A percentile compares a stretch with the other conserved stretches of the same genome.
These are phyloP conservation scores for Drosera spatulata DNA, from an alignment of 179 eudicot genomes.

Conservation along the genomic window DNA sequence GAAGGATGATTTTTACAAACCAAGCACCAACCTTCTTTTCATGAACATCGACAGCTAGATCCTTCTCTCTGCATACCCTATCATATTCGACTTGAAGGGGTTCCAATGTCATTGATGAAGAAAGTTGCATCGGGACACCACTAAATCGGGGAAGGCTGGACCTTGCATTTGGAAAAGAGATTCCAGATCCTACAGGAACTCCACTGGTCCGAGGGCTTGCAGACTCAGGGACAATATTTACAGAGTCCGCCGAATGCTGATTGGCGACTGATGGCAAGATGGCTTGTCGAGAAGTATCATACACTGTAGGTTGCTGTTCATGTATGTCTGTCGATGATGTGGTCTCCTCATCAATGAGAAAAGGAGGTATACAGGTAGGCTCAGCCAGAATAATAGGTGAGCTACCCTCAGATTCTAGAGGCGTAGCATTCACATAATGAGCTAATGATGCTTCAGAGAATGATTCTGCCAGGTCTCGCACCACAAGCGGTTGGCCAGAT, in stretches of 20 bases:
- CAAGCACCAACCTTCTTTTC: constrained; percentile 34
- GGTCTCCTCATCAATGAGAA: constrained; percentile 4
- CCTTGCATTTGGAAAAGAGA: constrained; percentile 10
- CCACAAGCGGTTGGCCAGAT: constrained; percentile 3
- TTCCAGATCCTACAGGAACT: constrained; percentile 6
- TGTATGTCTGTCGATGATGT: constrained; percentile 5
- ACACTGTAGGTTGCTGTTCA: constrained; percentile 5
- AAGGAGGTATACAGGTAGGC: constrained; percentile 1
- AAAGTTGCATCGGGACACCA: constrained; percentile 5
- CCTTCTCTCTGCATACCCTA: constrained; percentile 33
- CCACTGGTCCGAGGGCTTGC: background rate
- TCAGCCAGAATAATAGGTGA: constrained; percentile 7
- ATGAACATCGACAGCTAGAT: constrained; percentile 21
- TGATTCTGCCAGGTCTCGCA: constrained; percentile 1
- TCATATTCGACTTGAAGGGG: constrained; percentile 63
- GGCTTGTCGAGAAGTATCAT: constrained; percentile 3
- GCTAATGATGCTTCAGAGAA: background rate
- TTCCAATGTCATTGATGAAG: constrained; percentile 14
- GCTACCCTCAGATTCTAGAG: background rate
- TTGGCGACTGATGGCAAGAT: constrained; percentile 1
- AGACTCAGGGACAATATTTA: constrained; percentile 3
- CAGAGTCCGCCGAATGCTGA: background rate
- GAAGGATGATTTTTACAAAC: background rate
- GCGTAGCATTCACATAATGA: background rate
- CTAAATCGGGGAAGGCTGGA: constrained; percentile 5